These are phyloP conservation scores for Oxytropis ochrocephala DNA, from an alignment of 306 rosid genomes.

Conservation along the genomic window DNA sequence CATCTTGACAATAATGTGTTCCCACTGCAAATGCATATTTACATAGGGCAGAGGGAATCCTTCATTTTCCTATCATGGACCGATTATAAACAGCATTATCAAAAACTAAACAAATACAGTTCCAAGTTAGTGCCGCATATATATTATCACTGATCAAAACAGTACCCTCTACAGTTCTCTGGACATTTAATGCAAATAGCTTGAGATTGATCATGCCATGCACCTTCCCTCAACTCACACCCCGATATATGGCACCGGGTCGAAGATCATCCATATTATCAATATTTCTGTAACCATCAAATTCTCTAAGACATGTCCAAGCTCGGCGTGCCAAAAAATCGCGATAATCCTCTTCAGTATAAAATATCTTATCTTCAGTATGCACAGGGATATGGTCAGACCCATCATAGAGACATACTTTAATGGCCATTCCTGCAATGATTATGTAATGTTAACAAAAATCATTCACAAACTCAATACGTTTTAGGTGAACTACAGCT, in stretches of 20 bases:
- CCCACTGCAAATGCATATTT: conserved; percentile 22
- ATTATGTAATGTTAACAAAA: conserved; percentile 17
- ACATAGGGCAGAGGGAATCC: conserved; percentile 24
- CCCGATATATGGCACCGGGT: conserved; percentile 81
- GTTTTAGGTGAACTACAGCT: not conserved
- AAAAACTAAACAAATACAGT: not conserved
- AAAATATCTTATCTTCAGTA: conserved; percentile 77
- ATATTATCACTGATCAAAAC: conserved; percentile 11
- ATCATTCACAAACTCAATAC: not conserved
- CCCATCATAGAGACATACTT: conserved; percentile 75
- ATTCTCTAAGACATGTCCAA: conserved; percentile 77
- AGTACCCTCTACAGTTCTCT: conserved; percentile 14
- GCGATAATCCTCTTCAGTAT: conserved; percentile 83
- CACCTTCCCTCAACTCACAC: conserved; percentile 48
- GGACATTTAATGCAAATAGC: not conserved
- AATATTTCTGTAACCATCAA: conserved; percentile 70
- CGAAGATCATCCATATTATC: conserved; percentile 91
- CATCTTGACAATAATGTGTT: conserved; percentile 3
- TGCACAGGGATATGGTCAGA: conserved; percentile 72
- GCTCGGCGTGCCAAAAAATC: conserved; percentile 72
- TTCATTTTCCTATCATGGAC: conserved; percentile 18
- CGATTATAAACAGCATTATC: conserved; percentile 21
- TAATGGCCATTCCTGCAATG: conserved; percentile 75
- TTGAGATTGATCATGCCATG: conserved; percentile 15
- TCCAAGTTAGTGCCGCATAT: conserved; percentile 12